Evolutionary conservation across 164 flowering plant genomes (phyloP).

Genomic region (Vitis amurensis): DNA sequence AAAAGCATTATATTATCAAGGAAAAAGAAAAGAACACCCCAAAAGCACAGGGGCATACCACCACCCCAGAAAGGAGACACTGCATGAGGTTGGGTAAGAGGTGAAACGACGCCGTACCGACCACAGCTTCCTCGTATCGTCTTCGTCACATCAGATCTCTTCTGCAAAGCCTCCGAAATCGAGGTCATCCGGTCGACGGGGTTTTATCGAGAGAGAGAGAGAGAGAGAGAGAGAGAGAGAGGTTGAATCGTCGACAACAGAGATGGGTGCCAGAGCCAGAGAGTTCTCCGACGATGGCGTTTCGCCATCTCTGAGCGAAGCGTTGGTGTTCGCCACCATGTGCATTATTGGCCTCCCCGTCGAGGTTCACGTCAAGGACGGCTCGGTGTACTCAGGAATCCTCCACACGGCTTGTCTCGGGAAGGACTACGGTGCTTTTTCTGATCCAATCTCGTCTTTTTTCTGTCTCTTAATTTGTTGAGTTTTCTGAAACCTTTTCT

Average conservation of each 20-base stretch:
- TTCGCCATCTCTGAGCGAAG: constrained; percentile 38
- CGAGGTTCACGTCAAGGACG: constrained; percentile 75
- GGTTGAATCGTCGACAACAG: not conserved
- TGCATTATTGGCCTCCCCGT: constrained; percentile 74
- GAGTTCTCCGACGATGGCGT: constrained; percentile 15
- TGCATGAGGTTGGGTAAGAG: too few relatives aligned
- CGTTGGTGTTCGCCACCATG: constrained; percentile 67
- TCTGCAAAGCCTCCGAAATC: too few relatives aligned
- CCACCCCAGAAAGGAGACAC: too few relatives aligned
- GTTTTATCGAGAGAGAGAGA: not conserved
- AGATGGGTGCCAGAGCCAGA: constrained; percentile 30
- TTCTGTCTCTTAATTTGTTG: not conserved
- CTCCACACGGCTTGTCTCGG: constrained; percentile 68
- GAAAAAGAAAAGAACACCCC: too few relatives aligned
- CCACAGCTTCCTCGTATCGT: too few relatives aligned
- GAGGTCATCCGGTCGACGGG: too few relatives aligned
- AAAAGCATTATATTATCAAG: too few relatives aligned
- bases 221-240: not conserved
- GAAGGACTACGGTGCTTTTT: constrained; percentile 51
- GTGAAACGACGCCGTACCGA: too few relatives aligned
- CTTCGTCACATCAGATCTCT: too few relatives aligned
- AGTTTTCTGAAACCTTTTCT: constrained; percentile 9
- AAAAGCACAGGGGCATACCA: too few relatives aligned
- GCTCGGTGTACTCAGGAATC: constrained; percentile 72
- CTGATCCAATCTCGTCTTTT: not conserved